phyloP scores from a whole-genome alignment of 805 yeast genomes.

The Wickerhamomyces strasburgensis region DNA sequence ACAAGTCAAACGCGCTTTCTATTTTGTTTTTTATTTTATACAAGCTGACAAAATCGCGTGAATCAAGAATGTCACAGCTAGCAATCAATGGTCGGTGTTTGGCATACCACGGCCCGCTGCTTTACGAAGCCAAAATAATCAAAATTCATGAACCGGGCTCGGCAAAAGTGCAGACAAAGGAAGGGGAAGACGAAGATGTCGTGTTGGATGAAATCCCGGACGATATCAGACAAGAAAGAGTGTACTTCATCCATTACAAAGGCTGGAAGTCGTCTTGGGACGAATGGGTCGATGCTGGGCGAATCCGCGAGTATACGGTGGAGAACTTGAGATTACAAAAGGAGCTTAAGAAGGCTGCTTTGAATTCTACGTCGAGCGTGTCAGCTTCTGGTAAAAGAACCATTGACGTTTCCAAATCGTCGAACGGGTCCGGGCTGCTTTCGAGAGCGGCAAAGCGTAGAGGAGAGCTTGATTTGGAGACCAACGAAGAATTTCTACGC shows the following conservation, averaged over 20 bases:
- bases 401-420: conserved; percentile 13
- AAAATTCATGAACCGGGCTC: conserved; percentile 55
- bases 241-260: conserved; percentile 78
- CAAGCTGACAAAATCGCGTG: no score
- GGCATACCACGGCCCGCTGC: conserved; percentile 87
- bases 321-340: conserved; percentile 64
- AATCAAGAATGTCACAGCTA: conserved; percentile 2
- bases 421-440: conserved; percentile 1
- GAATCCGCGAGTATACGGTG: conserved; percentile 64
- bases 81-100: conserved; percentile 41
- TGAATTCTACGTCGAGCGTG: conserved; percentile 25
- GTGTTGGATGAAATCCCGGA: conserved; percentile 27
- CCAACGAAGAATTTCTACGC: conserved; percentile 22
- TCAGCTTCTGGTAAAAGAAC: conserved; percentile 15
- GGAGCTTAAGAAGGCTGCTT: conserved; percentile 48
- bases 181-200: conserved; percentile 30
- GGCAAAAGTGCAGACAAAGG: conserved; percentile 34
- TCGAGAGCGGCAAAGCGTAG: conserved; percentile 26
- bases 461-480: conserved; percentile 28
- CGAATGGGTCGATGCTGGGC: conserved; percentile 79
- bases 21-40: background rate
- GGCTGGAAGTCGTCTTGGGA: conserved; percentile 98
- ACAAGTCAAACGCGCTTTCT: no score
- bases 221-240: conserved; percentile 30
- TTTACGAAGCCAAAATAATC: conserved; percentile 82